phyloP scores from a whole-genome alignment of 176 grass and related monocot species.

The Chrysopogon serrulatus region DNA sequence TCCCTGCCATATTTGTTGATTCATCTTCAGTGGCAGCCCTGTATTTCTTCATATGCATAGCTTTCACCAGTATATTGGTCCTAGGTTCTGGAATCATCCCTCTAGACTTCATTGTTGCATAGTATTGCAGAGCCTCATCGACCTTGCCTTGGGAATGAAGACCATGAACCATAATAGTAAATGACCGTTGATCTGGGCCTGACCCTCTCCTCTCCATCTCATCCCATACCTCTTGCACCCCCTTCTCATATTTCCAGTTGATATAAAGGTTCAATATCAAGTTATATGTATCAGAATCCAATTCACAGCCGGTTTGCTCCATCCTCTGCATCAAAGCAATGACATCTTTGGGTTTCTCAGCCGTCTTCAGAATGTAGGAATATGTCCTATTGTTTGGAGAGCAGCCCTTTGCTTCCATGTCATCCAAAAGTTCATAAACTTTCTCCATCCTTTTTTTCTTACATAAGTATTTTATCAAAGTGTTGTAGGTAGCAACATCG shows the following conservation, averaged over 20 bases:
- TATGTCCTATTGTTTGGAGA: conserved; percentile 55
- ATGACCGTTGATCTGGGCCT: conserved; percentile 73
- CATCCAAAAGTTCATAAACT: conserved; percentile 59
- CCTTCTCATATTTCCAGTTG: conserved; percentile 52
- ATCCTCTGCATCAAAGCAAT: conserved; percentile 52
- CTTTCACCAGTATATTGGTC: conserved; percentile 59
- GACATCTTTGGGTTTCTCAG: conserved; percentile 49
- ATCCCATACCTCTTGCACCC: conserved; percentile 45
- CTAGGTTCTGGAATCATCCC: conserved; percentile 73
- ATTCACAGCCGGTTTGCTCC: conserved; percentile 44
- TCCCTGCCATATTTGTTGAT: neutral
- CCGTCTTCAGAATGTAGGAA: conserved; percentile 56
- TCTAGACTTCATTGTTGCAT: conserved; percentile 58
- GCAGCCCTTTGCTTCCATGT: conserved; percentile 60
- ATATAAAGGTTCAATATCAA: conserved; percentile 68
- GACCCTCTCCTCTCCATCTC: conserved; percentile 66
- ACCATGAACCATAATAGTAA: conserved; percentile 66
- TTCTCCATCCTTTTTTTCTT: conserved; percentile 62
- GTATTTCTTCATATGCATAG: conserved; percentile 58
- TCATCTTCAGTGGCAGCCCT: conserved; percentile 3
- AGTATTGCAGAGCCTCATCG: conserved; percentile 62
- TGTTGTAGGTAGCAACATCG: conserved; percentile 62
- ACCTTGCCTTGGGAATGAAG: conserved; percentile 59
- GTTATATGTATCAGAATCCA: conserved; percentile 64
- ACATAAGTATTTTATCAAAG: conserved; percentile 69